Conservation (phyloP, 768 basidiomycete genomes). For the Mycena belliarum region DNA sequence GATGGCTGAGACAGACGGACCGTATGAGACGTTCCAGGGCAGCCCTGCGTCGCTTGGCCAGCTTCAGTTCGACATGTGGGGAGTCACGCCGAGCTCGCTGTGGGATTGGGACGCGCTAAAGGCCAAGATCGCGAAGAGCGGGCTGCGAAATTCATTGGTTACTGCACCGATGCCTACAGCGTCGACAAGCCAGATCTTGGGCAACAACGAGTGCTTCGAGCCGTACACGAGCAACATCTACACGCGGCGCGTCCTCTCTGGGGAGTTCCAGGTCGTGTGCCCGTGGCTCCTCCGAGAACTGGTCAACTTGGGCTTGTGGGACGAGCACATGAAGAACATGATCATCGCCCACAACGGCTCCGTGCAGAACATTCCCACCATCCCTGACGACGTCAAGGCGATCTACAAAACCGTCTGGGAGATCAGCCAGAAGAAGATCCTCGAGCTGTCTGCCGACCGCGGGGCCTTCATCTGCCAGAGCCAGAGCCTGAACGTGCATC, state of each 20-base stretch:
- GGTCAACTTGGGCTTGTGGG: conserved; percentile 74
- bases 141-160: conserved; percentile 74
- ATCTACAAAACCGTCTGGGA: conserved; percentile 93
- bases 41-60: conserved; percentile 67
- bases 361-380: conserved; percentile 59
- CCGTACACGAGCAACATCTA: conserved; percentile 88
- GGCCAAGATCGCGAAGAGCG: conserved; percentile 63
- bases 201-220: conserved; percentile 86
- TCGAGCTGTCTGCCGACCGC: conserved; percentile 81
- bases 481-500: conserved; percentile 77
- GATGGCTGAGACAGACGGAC: conserved; percentile 59
- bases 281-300: conserved; percentile 83
- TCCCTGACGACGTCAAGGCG: conserved; percentile 73
- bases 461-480: conserved; percentile 84
- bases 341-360: conserved; percentile 22
- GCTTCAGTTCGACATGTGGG: conserved; percentile 81
- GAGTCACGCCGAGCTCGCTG: conserved; percentile 61
- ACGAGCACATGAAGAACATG: conserved; percentile 37
- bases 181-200: conserved; percentile 80
- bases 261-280: conserved; percentile 86
- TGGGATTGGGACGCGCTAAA: conserved; percentile 80
- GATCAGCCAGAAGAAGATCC: conserved; percentile 80
- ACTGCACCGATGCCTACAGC: conserved; percentile 85
- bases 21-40: conserved; percentile 69
- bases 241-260: conserved; percentile 79